Base-by-base conservation (phyloP, 306 rosid genomes). In the Vigna angularis region DNA sequence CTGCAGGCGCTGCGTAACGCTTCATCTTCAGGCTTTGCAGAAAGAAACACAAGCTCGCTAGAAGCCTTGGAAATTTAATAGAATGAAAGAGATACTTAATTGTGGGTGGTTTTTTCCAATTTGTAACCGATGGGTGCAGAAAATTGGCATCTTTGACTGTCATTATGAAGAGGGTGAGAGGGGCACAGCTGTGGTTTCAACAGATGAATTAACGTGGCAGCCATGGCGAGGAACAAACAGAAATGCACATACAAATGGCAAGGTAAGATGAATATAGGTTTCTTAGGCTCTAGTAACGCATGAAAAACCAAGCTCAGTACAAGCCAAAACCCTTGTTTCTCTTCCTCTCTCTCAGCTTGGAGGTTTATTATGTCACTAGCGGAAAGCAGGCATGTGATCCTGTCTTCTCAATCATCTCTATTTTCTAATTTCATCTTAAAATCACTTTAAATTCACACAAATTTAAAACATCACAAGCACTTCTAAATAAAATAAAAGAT, bases 191-290 rank as follows among this genome's bases (percentile, higher is more conserved):
- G 84, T 80, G 72, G 3, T 70, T 16, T n/a, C 58, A 71, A 79
- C 40, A 69, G 32, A 64, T 48, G 15, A 68, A 58, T 65, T 69
- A 67, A 84, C 90, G 89, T 83, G 87, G 79, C 90, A 86, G 47
- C 59, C 86, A 73, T 81, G 84, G 80, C 64, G 62, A 50, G 69
- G 57, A 70, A 74, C 36, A 74, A 16, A 58, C 84, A 83, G 84
- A 83, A 72, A 49, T 0, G 11, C 47, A 67, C 16, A 77, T 77
- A 57, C 87, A 81, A 86, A 83, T 86, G 85, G 80, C 87, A 86
- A 0, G 0, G 32, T 1, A 51, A 76, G 30, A 3, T 80, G 40
- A 59, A 44, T 57, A 18, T 56, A 77, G 59, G 38, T 3, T 40
- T 67, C 75, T 45, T 78, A 68, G 42, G 20, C 49, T 28, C 57